Evolutionary conservation across 176 grass and related monocot genomes (phyloP), one percentile per base, ranked within the genome.

Genomic region (Avena insularis): DNA sequence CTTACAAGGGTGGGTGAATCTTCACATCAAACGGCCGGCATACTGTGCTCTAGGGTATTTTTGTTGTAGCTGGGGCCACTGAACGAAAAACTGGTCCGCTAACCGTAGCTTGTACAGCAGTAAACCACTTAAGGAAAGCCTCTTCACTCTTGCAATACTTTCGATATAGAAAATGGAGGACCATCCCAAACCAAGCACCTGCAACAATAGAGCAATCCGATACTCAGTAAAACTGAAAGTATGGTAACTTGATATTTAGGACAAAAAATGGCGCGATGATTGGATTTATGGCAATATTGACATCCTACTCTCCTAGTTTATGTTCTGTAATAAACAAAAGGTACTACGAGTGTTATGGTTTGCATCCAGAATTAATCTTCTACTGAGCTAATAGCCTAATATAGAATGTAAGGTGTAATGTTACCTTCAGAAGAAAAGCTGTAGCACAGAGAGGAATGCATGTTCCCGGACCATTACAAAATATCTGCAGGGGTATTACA

Each of bases 391-490:
- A 46, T 61, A 83, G 56, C 12, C 3, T 14, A 84, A 46, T 68
- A 83, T 58, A 81, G 43, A 80, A 79, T 13, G 0, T 51, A n/a
- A 27, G 76, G 69, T 71, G 19, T 48, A 20, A 48, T 47, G 71
- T 8, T 88, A 98, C 96, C 97, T 96, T 96, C 8, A 94, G 77
- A 86, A 98, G 6, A 20, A 92, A 98, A 68, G 97, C 93, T 70
- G 85, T 96, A 31, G 78, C 68, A 87, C 97, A 98, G 5, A 98
- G 83, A 60, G 97, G 92, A 83, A 98, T 90, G 85, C 92, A 96
- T 55, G 97, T 96, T 51, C 94, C 92, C 69, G 97, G 97, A 84
- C 97, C 94, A 87, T 98, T 96, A 68, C 97, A 98, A 78, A 98
- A 92, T 74, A 96, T 94, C 97, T 98, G 77, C 15, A 86, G 38